Evolutionary conservation across 2,329 filamentous ascomycete species (phyloP), one percentile per base, ranked within the genome.

Genomic region (Phialemonium atrogriseum): DNA sequence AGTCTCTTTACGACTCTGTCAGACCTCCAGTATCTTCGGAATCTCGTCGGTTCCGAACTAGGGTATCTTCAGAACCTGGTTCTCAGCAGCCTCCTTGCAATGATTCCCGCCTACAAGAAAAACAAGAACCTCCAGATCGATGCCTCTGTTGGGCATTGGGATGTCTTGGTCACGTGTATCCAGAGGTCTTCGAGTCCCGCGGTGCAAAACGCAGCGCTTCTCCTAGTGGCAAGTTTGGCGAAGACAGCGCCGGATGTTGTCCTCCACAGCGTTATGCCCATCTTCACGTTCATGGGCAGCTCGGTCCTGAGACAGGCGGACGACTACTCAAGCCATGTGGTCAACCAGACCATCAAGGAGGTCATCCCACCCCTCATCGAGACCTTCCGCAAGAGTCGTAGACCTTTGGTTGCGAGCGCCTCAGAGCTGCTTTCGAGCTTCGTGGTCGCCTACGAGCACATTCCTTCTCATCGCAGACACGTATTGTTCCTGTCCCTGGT

Each of bases 221-320:
- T 96, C 7, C 67, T 98, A 16, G 84, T 96, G 36, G 87, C 89
- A 15, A 82, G 79, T 35, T 68, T 98, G 24, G 89, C 91, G 14
- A 81, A 81, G 23, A 84, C 88, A 44, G 85, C 86, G 0, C 91
- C 93, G 0, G 88, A 94, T 53, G 65, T 94, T 28, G 85, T 98
- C 4, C 69, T 98, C 35, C 89, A 98, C 59, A 95, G 87, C 46
- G 85, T 98, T 33, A 98, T 98, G 91, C 91, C 91, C 10, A 89
- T 98, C 32, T 98, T 98, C 60, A 96, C 91, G 0, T 95, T 96
- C 53, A 95, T 96, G 80, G 87, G 89, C 24, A 83, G 81, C 25
- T 94, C 85, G 4, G 80, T 95, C 13, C 70, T 98, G 30, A 80
- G 84, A 29, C 89, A 95, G 59, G 86, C 85, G 46, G 93, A 98